Conservation (phyloP, 1,284 basidiomycete species). For the Earliella scabrosa region DNA sequence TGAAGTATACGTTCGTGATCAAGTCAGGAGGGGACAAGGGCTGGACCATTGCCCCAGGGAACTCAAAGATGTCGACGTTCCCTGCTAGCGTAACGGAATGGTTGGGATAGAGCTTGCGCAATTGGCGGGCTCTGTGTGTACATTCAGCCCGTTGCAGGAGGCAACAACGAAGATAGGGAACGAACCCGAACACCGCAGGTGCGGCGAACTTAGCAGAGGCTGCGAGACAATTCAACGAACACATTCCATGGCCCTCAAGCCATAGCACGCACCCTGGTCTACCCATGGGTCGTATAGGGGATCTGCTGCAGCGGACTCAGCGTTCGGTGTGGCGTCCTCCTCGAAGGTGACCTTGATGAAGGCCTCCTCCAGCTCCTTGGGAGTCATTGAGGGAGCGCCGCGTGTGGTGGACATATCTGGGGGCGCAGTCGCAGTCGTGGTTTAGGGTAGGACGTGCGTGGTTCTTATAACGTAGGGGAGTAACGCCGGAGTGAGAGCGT, state of each 20-base stretch:
- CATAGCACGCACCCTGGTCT: constrained; percentile 48
- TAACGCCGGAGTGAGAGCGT: no score
- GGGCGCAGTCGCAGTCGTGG: background rate
- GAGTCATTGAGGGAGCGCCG: background rate
- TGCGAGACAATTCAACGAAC: constrained; percentile 27
- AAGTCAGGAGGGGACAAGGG: constrained; percentile 54
- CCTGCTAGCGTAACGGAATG: constrained; percentile 60
- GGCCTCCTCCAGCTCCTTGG: constrained; percentile 43
- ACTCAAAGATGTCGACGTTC: constrained; percentile 50
- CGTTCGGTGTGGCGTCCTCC: constrained; percentile 30
- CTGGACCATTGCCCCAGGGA: constrained; percentile 51
- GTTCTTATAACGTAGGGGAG: no score
- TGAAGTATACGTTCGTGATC: constrained; percentile 53
- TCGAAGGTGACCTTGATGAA: constrained; percentile 56
- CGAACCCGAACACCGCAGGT: constrained; percentile 52
- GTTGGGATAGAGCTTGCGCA: constrained; percentile 63
- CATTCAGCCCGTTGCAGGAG: background rate
- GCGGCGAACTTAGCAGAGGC: constrained; percentile 54
- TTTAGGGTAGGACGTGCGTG: background rate
- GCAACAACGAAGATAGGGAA: background rate
- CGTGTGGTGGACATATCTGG: background rate
- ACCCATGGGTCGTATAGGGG: constrained; percentile 53
- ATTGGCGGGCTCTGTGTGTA: constrained; percentile 47
- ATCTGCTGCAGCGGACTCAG: constrained; percentile 24
- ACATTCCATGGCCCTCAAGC: background rate